Base-by-base conservation (phyloP, 2,329 filamentous ascomycete species). In the Alternaria viburni region DNA sequence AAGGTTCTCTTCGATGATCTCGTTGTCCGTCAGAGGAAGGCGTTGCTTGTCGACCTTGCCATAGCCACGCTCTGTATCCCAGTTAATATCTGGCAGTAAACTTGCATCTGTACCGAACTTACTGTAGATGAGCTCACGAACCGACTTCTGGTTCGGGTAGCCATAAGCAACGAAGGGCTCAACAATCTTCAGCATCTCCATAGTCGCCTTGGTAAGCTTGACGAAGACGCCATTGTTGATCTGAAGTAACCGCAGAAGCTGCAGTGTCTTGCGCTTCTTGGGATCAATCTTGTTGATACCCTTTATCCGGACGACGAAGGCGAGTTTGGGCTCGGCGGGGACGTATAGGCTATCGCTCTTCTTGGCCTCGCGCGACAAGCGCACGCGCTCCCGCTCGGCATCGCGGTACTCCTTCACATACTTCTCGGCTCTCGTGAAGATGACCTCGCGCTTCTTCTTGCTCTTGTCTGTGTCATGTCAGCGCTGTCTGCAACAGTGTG, bases 271-370 rank as follows among this genome's bases (percentile, higher is more conserved):
- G 89, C 96, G 94, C 85, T 96, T 96, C 92, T 99, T 98, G 79
- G 96, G 96, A 83, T 96, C 90, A 80, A 99, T 98, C 92, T 99
- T 99, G 93, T 98, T 98, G 93, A 99, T 98, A 97, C 90, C 96
- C 93, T 99, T 99, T 89, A 99, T 99, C 84, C 96, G 95, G 85
- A 98, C 87, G 79, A 99, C 90, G 84, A 99, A 99, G 87, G 95
- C 93, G 81, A 99, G 88, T 87, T 97, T 97, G 82, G 92, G 86
- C 89, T 99, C 93, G 71, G 93, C 94, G 72, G 93, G 91, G 76
- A 99, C 91, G 86, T 96, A 96, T 89, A 95, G 96, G 82, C 89
- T 92, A 83, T 95, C 95, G 81, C 93, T 90, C 85, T 93, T 88
- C 89, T 97, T 97, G 85, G 93, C 92, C 73, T 93, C 85, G 77